These are phyloP conservation scores for Petunia hybrid DNA, from an alignment of 305 asterid species.

Conservation along the genomic window DNA sequence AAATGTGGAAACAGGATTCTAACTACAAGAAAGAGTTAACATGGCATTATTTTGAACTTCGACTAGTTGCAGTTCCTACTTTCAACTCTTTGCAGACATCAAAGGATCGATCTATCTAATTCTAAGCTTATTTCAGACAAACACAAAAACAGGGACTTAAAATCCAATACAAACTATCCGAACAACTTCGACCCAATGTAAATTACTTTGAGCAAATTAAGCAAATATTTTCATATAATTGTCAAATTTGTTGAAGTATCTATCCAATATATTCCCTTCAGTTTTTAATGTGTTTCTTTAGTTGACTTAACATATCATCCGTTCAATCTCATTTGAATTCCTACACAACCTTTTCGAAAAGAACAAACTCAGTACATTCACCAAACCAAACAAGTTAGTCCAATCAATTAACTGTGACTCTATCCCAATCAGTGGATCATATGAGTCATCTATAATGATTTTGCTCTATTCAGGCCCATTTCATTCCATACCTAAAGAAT, in stretches of 20 bases:
- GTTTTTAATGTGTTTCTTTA: neutral
- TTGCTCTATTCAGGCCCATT: no score
- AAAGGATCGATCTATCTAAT: neutral
- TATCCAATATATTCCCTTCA: neutral
- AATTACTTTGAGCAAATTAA: neutral
- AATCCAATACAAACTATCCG: neutral
- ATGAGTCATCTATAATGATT: no score
- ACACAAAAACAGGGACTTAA: neutral
- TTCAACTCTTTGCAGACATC: constrained; percentile 10
- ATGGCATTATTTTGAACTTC: neutral
- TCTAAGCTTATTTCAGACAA: neutral
- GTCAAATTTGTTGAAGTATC: neutral
- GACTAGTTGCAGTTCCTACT: neutral
- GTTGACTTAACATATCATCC: neutral
- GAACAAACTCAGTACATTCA: no score
- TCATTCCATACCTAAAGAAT: no score
- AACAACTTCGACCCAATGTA: neutral
- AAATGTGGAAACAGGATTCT: neutral
- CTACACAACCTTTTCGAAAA: neutral
- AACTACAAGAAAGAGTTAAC: neutral
- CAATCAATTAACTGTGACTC: no score
- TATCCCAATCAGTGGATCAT: no score
- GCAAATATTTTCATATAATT: neutral
- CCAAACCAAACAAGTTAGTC: no score
- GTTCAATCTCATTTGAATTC: neutral